Evolutionary conservation across 805 yeast genomes (phyloP).

Genomic region (Debaryomyces maramus): DNA sequence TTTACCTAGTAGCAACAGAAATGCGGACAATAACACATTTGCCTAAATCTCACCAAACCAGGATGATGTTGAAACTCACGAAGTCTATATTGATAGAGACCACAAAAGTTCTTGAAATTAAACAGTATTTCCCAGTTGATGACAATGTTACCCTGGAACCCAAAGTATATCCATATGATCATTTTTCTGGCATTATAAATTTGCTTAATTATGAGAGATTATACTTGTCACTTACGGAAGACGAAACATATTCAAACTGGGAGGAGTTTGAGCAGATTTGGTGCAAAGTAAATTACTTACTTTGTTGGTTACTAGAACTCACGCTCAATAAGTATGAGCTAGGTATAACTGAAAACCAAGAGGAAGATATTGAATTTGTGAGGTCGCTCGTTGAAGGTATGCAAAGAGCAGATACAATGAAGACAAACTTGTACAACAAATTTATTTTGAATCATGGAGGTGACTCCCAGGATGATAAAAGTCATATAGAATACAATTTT

Average conservation of each 20-base stretch:
- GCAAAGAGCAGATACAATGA: constrained; percentile 1
- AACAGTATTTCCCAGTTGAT: neutral
- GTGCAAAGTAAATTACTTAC: constrained; percentile 23
- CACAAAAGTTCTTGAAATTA: neutral
- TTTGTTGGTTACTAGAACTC: constrained; percentile 22
- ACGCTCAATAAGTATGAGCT: constrained; percentile 8
- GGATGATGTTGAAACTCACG: neutral
- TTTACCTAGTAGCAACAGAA: constrained; percentile 8
- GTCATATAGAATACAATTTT: neutral
- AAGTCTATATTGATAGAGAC: neutral
- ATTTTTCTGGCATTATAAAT: no score
- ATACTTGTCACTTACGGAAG: constrained; percentile 18
- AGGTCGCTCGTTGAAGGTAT: neutral
- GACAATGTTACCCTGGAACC: no score
- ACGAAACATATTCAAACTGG: constrained; percentile 17
- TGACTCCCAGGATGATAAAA: neutral
- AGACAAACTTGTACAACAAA: neutral
- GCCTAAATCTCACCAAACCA: neutral
- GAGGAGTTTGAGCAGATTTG: constrained; percentile 24
- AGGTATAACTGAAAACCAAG: neutral
- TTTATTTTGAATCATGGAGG: constrained; percentile 3
- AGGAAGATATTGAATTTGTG: neutral
- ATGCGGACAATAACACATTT: neutral
- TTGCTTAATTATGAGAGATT: constrained; percentile 11
- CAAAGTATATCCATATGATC: no score